Base-by-base conservation (phyloP, 192 early-diverging fungal species). In the Linnemannia schmuckeri region DNA sequence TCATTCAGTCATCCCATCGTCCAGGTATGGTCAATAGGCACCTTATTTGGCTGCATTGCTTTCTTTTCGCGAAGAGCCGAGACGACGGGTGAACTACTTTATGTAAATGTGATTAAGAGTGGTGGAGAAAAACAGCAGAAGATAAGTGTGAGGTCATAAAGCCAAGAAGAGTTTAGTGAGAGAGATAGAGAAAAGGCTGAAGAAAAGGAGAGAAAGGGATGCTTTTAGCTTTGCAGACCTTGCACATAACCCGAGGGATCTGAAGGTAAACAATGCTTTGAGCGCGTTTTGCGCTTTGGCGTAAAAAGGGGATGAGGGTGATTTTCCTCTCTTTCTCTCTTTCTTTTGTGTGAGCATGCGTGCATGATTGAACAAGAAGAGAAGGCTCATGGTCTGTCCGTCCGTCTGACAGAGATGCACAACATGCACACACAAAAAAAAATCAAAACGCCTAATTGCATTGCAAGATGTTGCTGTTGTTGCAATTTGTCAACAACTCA, bases 271-370 rank as follows among this genome's bases (percentile, higher is more conserved):
- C 61, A 10, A 27, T 17, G 52, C 30, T 75, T 71, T 61, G 49
- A 20, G 33, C 74, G 52, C 46, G 74, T 55, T 75, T 75, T 75
- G 74, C 49, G 74, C 74, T 52, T 57, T 75, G 13, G 49, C 74
- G 22, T 75, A 46, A 30, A 24, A 7, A 46, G 13, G 9, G 18
- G 40, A 41, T 18, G 8, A 70, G 35, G 38, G 35, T 44, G 9
- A 44, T 44, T 6, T 17, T 17, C 3, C 47, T 49, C 47, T 49
- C 47, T 49, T 49, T 49, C 15, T 12, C 15, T 49, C 47, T 3
- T 17, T 17, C 10, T 49, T 12, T 12, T 12, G 9, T 49, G 15
- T 49, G 47, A 17, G 15, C 47, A 49, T 18, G 18, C 20, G 49
- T 2, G 49, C 49, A 52, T 52, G 49, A 52, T 20, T 52, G 17